These are phyloP conservation scores for Globisporangium spiculum DNA, from an alignment of 352 stramenopile species.

Conservation along the genomic window DNA sequence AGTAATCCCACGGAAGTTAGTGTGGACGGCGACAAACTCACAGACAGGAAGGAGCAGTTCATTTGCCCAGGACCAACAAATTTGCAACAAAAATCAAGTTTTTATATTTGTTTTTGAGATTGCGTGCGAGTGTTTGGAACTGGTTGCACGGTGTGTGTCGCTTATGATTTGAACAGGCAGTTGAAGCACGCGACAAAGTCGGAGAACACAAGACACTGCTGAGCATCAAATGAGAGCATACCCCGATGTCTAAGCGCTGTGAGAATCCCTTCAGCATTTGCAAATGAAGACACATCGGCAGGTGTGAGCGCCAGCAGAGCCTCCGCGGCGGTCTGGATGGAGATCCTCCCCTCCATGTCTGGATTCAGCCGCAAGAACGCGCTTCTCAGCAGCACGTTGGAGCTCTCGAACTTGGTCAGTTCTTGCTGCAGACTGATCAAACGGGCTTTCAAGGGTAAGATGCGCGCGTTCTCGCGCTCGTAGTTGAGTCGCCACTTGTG, in stretches of 20 bases:
- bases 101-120: conserved; percentile 14
- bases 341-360: conserved; percentile 15
- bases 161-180: conserved; percentile 27
- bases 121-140: neutral
- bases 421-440: conserved; percentile 23
- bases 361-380: conserved; percentile 30
- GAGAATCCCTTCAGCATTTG: conserved; percentile 14
- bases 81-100: conserved; percentile 11
- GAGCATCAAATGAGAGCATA: neutral
- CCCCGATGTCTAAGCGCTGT: conserved; percentile 13
- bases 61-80: neutral
- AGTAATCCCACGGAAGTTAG: neutral
- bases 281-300: neutral
- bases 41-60: conserved; percentile 1
- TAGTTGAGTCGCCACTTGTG: conserved; percentile 36
- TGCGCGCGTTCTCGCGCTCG: conserved; percentile 45
- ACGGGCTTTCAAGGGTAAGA: conserved; percentile 37
- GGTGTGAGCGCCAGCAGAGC: conserved; percentile 26
- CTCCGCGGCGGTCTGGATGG: conserved; percentile 11
- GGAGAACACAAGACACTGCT: conserved; percentile 22
- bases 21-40: neutral
- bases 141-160: neutral
- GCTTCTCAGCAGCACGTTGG: conserved; percentile 31
- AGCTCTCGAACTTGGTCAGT: conserved; percentile 22
- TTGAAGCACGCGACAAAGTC: conserved; percentile 35